Conservation (phyloP, 2,329 filamentous ascomycete species). For the Fusarium tupiense region DNA sequence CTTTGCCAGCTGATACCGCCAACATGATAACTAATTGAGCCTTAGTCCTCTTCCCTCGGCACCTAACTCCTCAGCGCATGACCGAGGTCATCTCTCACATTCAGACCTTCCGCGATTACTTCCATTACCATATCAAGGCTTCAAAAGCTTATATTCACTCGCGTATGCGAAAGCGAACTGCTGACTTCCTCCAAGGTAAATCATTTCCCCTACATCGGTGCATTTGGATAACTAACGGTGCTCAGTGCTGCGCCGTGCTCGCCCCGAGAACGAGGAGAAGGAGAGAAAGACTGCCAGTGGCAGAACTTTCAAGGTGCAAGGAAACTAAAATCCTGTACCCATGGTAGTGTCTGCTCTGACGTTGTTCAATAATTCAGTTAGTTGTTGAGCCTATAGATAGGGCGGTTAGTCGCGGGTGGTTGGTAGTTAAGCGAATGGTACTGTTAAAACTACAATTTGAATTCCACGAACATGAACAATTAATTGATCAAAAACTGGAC, state of each 20-base stretch:
- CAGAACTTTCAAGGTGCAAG: slow-evolving; percentile 79
- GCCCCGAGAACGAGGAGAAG: slow-evolving; percentile 95
- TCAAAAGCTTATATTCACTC: slow-evolving; percentile 99
- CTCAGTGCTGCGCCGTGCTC: slow-evolving; percentile 90
- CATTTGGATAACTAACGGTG: slow-evolving; percentile 40
- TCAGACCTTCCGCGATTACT: slow-evolving; percentile 99
- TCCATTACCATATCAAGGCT: slow-evolving; percentile 99
- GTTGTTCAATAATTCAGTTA: slow-evolving; percentile 13
- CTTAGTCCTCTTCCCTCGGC: slow-evolving; percentile 91
- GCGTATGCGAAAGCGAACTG: slow-evolving; percentile 95
- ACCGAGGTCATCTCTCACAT: slow-evolving; percentile 98
- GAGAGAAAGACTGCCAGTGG: slow-evolving; percentile 98
- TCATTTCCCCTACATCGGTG: background rate
- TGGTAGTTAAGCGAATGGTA: slow-evolving; percentile 40
- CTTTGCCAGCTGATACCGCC: background rate
- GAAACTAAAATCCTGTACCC: slow-evolving; percentile 40
- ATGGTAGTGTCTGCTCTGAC: slow-evolving; percentile 11
- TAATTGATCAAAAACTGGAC: background rate
- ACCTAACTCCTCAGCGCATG: slow-evolving; percentile 89
- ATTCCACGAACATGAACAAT: background rate
- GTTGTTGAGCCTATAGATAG: slow-evolving; percentile 10
- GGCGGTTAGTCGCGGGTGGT: slow-evolving; percentile 14
- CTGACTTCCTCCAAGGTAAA: slow-evolving; percentile 96
- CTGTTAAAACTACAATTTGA: slow-evolving; percentile 30
- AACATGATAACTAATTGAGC: slow-evolving; percentile 29